Conservation (phyloP, 176 grass and related monocot genomes). For the Triticum turgidum region DNA sequence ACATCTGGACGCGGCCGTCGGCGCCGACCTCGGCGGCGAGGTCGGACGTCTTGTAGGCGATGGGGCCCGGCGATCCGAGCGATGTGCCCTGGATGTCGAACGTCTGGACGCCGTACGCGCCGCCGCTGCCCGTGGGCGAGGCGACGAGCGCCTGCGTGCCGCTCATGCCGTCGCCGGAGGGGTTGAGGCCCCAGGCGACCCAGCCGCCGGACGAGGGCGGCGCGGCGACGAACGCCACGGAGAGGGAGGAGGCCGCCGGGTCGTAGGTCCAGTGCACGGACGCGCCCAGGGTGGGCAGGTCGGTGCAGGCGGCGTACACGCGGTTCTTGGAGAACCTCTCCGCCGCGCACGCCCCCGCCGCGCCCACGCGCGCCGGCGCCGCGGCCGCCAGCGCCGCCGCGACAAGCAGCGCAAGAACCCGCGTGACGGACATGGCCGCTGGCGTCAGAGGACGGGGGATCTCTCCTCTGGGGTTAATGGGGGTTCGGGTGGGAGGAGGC, state of each 20-base stretch:
- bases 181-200: slow-evolving; percentile 74
- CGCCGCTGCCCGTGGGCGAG: slow-evolving; percentile 16
- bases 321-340: slow-evolving; percentile 47
- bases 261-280: slow-evolving; percentile 77
- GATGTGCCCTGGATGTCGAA: slow-evolving; percentile 16
- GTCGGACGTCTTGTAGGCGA: slow-evolving; percentile 33
- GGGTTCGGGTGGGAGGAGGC: background rate
- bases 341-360: slow-evolving; percentile 31
- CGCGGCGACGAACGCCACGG: slow-evolving; percentile 54
- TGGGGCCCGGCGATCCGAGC: background rate
- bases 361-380: background rate
- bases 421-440: slow-evolving; percentile 1
- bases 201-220: slow-evolving; percentile 46
- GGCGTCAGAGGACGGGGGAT: background rate
- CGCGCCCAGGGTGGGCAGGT: slow-evolving; percentile 56
- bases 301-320: slow-evolving; percentile 46
- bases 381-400: background rate
- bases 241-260: slow-evolving; percentile 18
- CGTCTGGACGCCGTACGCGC: slow-evolving; percentile 53
- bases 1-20: slow-evolving; percentile 53
- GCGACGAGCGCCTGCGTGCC: slow-evolving; percentile 71
- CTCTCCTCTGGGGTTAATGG: background rate
- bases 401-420: background rate
- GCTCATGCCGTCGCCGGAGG: slow-evolving; percentile 15
- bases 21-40: slow-evolving; percentile 48